Conservation (phyloP, 2,329 filamentous ascomycete genomes). For the Nigrospora osmanthi region DNA sequence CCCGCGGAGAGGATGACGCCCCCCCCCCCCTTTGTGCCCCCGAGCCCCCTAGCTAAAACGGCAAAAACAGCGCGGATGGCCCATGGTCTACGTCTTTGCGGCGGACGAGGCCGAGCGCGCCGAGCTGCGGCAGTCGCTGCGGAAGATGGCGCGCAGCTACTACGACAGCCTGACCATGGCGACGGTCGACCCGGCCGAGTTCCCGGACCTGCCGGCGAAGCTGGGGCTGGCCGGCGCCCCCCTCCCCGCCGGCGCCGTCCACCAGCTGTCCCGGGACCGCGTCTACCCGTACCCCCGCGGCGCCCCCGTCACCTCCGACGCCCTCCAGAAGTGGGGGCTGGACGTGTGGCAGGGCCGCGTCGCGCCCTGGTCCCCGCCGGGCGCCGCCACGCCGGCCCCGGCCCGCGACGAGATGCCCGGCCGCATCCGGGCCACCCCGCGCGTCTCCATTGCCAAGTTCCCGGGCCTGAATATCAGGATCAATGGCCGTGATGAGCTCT, state of each 20-base stretch:
- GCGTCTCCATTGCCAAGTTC: slow-evolving; percentile 13
- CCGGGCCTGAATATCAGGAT: slow-evolving; percentile 17
- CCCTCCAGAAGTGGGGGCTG: slow-evolving; percentile 25
- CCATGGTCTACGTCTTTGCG: slow-evolving; percentile 30
- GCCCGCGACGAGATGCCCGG: slow-evolving; percentile 12
- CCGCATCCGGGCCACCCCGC: slow-evolving; percentile 14
- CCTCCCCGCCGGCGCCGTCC: slow-evolving; percentile 24
- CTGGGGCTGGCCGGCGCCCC: slow-evolving; percentile 19
- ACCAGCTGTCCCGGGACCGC: slow-evolving; percentile 24
- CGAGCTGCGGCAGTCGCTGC: slow-evolving; percentile 17
- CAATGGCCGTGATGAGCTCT: slow-evolving; percentile 16
- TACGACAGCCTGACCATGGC: slow-evolving; percentile 25
- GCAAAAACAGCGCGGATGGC: slow-evolving; percentile 19
- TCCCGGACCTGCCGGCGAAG: slow-evolving; percentile 22
- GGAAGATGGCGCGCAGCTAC: slow-evolving; percentile 22
- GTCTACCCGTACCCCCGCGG: slow-evolving; percentile 27
- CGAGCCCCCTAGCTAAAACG: not conserved
- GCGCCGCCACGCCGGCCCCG: slow-evolving; percentile 13
- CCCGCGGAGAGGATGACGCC: not conserved
- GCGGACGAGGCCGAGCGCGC: slow-evolving; percentile 18
- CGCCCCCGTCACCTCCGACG: slow-evolving; percentile 13
- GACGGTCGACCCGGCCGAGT: slow-evolving; percentile 25
- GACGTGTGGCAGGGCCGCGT: slow-evolving; percentile 28
- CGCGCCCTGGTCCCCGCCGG: slow-evolving; percentile 24
- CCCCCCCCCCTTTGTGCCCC: too few species aligned